These are phyloP conservation scores for Fusarium sp. DNA, from an alignment of 2,329 filamentous ascomycete genomes.

Conservation along the genomic window DNA sequence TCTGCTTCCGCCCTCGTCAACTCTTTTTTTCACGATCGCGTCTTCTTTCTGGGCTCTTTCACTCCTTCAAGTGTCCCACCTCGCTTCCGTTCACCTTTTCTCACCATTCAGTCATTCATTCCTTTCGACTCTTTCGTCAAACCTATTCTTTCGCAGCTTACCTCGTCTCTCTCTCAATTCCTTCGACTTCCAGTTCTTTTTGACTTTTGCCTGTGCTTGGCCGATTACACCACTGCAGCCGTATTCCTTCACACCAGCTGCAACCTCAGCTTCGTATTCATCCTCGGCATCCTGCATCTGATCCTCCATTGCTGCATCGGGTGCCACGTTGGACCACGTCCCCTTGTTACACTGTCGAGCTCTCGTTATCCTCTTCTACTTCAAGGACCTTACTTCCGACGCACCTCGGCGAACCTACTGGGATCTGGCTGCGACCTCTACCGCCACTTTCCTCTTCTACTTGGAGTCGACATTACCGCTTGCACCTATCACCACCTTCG, in stretches of 20 bases:
- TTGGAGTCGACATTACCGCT: not conserved
- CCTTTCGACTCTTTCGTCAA: slow-evolving; percentile 12
- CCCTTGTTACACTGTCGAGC: slow-evolving; percentile 24
- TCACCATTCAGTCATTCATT: slow-evolving; percentile 22
- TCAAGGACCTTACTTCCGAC: slow-evolving; percentile 20
- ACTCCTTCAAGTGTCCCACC: slow-evolving; percentile 36
- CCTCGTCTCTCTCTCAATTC: slow-evolving; percentile 12
- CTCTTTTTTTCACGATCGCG: slow-evolving; percentile 23
- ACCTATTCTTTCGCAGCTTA: slow-evolving; percentile 20
- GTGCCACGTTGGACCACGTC: slow-evolving; percentile 35
- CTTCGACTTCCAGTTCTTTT: slow-evolving; percentile 5
- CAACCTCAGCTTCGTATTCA: slow-evolving; percentile 36
- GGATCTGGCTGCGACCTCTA: slow-evolving; percentile 19
- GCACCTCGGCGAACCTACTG: not conserved
- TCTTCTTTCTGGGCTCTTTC: slow-evolving; percentile 28
- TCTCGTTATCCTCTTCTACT: slow-evolving; percentile 25
- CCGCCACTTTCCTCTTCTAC: not conserved
- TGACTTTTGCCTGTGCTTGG: slow-evolving; percentile 3
- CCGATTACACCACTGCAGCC: slow-evolving; percentile 16
- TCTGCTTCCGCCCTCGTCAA: slow-evolving; percentile 23
- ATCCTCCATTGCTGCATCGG: slow-evolving; percentile 32
- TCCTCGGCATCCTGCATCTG: slow-evolving; percentile 30
- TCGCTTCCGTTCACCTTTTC: not conserved
- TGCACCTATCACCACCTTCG: not conserved
- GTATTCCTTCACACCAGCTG: not conserved